Evolutionary conservation across 1,284 basidiomycete species (phyloP).

Genomic region (Flammula alnicola): DNA sequence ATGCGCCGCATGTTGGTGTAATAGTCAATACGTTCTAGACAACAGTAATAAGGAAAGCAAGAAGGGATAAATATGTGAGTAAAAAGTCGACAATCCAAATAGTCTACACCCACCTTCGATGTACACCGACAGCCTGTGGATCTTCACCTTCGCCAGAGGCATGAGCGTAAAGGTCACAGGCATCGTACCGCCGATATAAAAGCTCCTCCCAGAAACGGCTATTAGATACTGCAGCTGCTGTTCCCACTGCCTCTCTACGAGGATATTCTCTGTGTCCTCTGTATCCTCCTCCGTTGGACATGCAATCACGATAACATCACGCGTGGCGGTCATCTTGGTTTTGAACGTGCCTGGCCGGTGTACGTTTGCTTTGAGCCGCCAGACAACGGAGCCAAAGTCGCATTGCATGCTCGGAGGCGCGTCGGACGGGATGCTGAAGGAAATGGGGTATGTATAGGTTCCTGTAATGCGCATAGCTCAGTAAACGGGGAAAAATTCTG

Average conservation of each 20-base stretch:
- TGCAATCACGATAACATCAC: conserved; percentile 81
- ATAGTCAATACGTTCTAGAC: conserved; percentile 80
- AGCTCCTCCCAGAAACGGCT: conserved; percentile 79
- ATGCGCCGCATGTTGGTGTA: conserved; percentile 71
- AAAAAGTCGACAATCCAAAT: background rate
- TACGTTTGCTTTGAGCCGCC: conserved; percentile 84
- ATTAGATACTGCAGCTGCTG: conserved; percentile 87
- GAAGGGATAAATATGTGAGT: background rate
- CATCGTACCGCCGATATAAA: conserved; percentile 83
- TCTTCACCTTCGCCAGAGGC: conserved; percentile 85
- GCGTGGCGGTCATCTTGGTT: conserved; percentile 69
- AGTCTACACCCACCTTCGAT: conserved; percentile 76
- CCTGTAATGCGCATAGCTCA: conserved; percentile 50
- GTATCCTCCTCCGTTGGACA: conserved; percentile 79
- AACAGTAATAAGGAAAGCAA: background rate
- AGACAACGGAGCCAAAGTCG: conserved; percentile 80
- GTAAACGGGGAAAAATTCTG: background rate
- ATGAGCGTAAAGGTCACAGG: conserved; percentile 84
- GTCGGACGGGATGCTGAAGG: conserved; percentile 82
- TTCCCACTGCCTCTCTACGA: conserved; percentile 94
- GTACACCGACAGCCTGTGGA: conserved; percentile 78
- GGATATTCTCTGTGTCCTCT: conserved; percentile 83
- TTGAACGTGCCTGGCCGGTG: conserved; percentile 86
- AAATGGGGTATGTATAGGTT: conserved; percentile 95
- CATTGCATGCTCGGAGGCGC: conserved; percentile 83